phyloP scores from a whole-genome alignment of 192 early-diverging fungal genomes.

The Linnemannia schmuckeri region DNA sequence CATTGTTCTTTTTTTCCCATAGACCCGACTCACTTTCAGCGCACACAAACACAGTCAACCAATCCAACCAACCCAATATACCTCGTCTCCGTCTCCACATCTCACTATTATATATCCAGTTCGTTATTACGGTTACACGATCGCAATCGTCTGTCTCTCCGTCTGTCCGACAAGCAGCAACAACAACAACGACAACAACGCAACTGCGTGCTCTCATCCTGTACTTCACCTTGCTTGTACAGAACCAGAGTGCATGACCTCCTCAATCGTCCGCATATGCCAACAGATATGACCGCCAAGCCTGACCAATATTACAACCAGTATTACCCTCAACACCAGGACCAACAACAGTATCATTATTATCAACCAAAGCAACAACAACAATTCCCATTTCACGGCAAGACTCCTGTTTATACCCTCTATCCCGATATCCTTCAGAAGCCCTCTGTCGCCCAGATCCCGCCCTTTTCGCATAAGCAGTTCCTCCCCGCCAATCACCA shows the following conservation, averaged over 20 bases:
- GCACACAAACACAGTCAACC: neutral
- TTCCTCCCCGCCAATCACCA: conserved; percentile 1
- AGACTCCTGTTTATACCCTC: conserved; percentile 29
- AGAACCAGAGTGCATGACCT: conserved; percentile 3
- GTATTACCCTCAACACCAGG: conserved; percentile 3
- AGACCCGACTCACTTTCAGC: neutral
- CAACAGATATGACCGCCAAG: conserved; percentile 28
- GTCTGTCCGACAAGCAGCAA: neutral
- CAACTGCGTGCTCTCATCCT: neutral
- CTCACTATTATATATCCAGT: neutral
- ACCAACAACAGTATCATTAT: conserved; percentile 1
- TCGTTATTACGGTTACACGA: conserved; percentile 33
- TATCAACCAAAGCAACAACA: conserved; percentile 12
- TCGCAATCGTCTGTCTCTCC: conserved; percentile 8
- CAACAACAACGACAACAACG: neutral
- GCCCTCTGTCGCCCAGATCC: conserved; percentile 2
- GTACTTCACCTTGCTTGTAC: neutral
- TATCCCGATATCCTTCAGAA: conserved; percentile 38
- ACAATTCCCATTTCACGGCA: neutral
- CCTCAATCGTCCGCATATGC: neutral
- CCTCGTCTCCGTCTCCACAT: neutral
- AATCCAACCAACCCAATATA: neutral
- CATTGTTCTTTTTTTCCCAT: neutral
- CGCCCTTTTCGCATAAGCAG: conserved; percentile 21
- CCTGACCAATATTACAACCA: conserved; percentile 3